phyloP scores from a whole-genome alignment of 257 asterid species.

The Plantago ovata region DNA sequence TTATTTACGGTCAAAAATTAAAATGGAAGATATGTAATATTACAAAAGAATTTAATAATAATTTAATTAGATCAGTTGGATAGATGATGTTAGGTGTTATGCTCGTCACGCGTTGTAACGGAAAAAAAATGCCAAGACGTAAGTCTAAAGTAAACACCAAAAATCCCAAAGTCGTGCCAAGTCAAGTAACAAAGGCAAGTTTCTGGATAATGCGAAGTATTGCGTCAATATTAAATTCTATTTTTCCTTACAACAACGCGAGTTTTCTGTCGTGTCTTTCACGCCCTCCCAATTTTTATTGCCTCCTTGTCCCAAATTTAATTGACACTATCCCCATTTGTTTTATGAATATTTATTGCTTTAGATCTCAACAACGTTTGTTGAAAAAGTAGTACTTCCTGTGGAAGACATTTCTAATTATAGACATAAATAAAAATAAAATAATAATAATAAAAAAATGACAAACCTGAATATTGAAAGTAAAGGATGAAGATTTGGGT shows the following conservation, averaged over 20 bases:
- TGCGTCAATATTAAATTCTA: background rate
- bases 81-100: constrained; percentile 6
- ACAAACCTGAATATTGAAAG: too few relatives aligned
- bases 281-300: constrained; percentile 16
- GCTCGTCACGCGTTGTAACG: constrained; percentile 3
- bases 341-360: background rate
- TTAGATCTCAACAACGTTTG: background rate
- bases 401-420: too few relatives aligned
- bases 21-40: too few relatives aligned
- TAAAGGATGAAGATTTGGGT: too few relatives aligned
- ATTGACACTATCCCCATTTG: background rate
- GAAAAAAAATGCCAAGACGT: background rate
- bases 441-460: too few relatives aligned
- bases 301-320: background rate
- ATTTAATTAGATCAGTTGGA: background rate
- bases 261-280: background rate
- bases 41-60: too few relatives aligned
- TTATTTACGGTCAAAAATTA: too few relatives aligned
- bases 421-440: too few relatives aligned
- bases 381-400: too few relatives aligned
- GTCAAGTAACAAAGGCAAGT: background rate
- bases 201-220: background rate
- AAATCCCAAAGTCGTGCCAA: background rate
- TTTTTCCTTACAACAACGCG: background rate
- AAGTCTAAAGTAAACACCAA: background rate